Percentiles rank a stretch among this genome's conserved stretches.
phyloP scores from a whole-genome alignment of 208 protist genomes.

The Crithidia fasciculata region DNA sequence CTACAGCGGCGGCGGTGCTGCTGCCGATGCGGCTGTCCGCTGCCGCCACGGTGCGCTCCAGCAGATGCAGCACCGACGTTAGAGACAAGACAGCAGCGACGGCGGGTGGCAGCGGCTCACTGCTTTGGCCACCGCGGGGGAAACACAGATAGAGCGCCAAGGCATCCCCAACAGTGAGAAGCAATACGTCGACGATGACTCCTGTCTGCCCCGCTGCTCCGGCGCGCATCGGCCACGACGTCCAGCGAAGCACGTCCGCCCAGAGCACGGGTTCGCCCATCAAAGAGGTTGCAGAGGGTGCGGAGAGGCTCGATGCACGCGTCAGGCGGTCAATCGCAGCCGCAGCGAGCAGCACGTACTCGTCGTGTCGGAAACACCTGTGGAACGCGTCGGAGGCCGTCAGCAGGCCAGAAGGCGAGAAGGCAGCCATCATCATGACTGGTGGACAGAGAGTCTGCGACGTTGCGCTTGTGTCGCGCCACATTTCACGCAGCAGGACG shows the following conservation, averaged over 20 bases:
- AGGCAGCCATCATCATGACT: slow-evolving; percentile 47
- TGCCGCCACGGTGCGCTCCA: slow-evolving; percentile 12
- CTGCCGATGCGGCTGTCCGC: not conserved
- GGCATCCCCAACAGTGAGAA: slow-evolving; percentile 59
- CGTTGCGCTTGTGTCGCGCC: not conserved
- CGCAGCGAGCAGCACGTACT: slow-evolving; percentile 49
- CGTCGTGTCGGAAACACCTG: slow-evolving; percentile 33
- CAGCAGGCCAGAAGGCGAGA: slow-evolving; percentile 65
- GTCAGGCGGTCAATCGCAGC: slow-evolving; percentile 56
- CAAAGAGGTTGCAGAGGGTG: not conserved
- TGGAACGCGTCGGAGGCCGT: slow-evolving; percentile 50
- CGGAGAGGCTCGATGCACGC: not conserved
- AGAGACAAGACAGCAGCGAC: slow-evolving; percentile 13
- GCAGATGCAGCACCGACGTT: slow-evolving; percentile 10
- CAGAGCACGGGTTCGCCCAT: not conserved
- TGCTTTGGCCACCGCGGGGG: slow-evolving; percentile 4
- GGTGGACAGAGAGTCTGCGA: not conserved
- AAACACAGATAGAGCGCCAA: slow-evolving; percentile 53
- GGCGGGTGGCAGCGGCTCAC: not conserved
- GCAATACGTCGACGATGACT: slow-evolving; percentile 41
- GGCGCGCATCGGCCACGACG: slow-evolving; percentile 24
- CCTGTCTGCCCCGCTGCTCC: not conserved
- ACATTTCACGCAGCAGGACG: slow-evolving; percentile 25
- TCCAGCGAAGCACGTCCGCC: slow-evolving; percentile 23
- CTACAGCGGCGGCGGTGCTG: not conserved